phyloP scores from a whole-genome alignment of 1,139 yeast genomes.

The Pichia cactophila region DNA sequence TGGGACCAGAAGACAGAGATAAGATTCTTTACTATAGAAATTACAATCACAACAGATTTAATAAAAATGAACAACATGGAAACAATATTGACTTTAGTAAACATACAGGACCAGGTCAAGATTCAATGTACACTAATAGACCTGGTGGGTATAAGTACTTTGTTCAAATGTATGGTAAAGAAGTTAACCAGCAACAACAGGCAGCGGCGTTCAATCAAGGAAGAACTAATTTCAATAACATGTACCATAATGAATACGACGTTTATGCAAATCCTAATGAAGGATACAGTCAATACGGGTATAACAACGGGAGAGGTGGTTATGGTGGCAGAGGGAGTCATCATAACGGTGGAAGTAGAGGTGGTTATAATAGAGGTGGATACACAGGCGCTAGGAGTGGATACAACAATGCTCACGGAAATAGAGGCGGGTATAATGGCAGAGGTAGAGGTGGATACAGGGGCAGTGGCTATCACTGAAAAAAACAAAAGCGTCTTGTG shows the following conservation, averaged over 20 bases:
- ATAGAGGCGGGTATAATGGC: slow-evolving; percentile 1
- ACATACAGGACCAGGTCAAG: slow-evolving; percentile 30
- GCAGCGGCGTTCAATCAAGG: slow-evolving; percentile 11
- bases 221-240: slow-evolving; percentile 9
- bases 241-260: slow-evolving; percentile 17
- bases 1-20: slow-evolving; percentile 64
- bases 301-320: slow-evolving; percentile 10
- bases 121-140: slow-evolving; percentile 31
- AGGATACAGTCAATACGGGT: slow-evolving; percentile 11
- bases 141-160: slow-evolving; percentile 37
- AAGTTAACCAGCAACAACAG: slow-evolving; percentile 17
- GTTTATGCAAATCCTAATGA: slow-evolving; percentile 15
- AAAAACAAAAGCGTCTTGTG: no score
- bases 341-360: slow-evolving; percentile 15
- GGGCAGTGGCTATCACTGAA: slow-evolving; percentile 7
- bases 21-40: slow-evolving; percentile 31
- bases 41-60: slow-evolving; percentile 21
- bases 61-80: slow-evolving; percentile 23
- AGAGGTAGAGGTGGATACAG: slow-evolving; percentile 8
- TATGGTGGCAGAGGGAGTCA: slow-evolving; percentile 18
- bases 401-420: background rate
- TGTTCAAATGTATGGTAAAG: slow-evolving; percentile 23
- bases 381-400: slow-evolving; percentile 4
- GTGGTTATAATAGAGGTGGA: slow-evolving; percentile 7
- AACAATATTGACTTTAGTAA: slow-evolving; percentile 31